Base-by-base conservation (phyloP, 495 filamentous ascomycete species). In the Talaromyces trachyspermus region DNA sequence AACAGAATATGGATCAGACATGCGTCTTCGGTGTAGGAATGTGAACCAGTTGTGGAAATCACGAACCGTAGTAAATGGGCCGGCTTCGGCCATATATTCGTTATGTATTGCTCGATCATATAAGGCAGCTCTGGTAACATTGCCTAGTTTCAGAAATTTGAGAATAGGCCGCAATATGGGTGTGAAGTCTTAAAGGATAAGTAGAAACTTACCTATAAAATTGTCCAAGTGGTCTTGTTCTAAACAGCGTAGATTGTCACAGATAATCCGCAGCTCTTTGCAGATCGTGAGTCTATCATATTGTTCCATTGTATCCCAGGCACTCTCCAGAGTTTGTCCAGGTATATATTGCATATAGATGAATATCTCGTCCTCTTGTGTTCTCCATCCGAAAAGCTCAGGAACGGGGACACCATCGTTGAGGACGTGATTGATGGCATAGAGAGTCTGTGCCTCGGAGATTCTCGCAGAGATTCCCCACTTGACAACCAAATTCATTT, bases 401-500 rank as follows among this genome's bases (percentile, higher is more conserved):
- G 58, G 58, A 17, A 64, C 56, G 0, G 56, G 58, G 17, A 64
- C 47, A 37, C 42, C 12, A 23, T 42, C 54, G 33, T 57, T 49
- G 17, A 64, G 54, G 33, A 46, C 22, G 8, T 42, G 52, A 20
- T 49, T 41, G 35, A 61, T 33, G 36, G 56, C 56, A 54, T 57
- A 58, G 17, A 59, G 56, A 23, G 22, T 50, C 49, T 54, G 55
- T 30, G 48, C 58, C 32, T 61, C 51, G 20, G 50, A 54, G 46
- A 68, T 54, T 27, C 50, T 59, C n/a, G 69, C 54, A 41, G 49
- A 29, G 27, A 56, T 58, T 49, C 66, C 66, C 52, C 58, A 71
- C 49, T 73, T 73, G 38, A 73, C 66, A 49, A 73, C 52, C 18
- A 73, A 63, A 17, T 59, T 58, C 38, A 71, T 56, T 14, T 66